Evolutionary conservation across 1,284 basidiomycete genomes (phyloP).

Genomic region (Ustanciosporium gigantosporum): DNA sequence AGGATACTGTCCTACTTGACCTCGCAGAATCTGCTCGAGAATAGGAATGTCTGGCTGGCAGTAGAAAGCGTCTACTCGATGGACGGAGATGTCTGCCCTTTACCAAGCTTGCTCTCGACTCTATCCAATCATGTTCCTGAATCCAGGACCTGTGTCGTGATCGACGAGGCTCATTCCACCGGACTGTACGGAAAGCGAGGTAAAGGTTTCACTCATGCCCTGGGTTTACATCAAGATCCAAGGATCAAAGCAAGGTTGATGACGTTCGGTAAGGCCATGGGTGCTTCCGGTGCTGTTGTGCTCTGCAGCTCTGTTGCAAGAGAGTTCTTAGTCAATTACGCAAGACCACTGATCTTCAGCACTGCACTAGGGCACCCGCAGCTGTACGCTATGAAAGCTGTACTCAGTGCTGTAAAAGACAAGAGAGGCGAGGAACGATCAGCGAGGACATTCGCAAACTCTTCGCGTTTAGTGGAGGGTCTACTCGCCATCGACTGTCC

Average conservation of each 20-base stretch:
- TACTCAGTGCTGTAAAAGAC: constrained; percentile 76
- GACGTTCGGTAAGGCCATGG: constrained; percentile 58
- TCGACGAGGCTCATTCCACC: constrained; percentile 80
- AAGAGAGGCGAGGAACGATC: constrained; percentile 67
- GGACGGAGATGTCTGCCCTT: constrained; percentile 87
- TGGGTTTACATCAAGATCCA: constrained; percentile 13
- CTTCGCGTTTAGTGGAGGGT: neutral
- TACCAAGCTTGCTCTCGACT: constrained; percentile 69
- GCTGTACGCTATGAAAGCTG: constrained; percentile 71
- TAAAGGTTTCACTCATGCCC: constrained; percentile 35
- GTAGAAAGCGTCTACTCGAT: constrained; percentile 91
- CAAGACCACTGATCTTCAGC: constrained; percentile 70
- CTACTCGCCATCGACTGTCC: too few species aligned
- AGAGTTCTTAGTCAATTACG: constrained; percentile 89
- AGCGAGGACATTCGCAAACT: constrained; percentile 5
- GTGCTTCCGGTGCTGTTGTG: constrained; percentile 69
- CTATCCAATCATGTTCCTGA: constrained; percentile 69
- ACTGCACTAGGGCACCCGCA: constrained; percentile 42
- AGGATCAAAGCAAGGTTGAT: constrained; percentile 44
- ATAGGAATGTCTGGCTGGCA: constrained; percentile 65
- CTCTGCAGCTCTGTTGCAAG: constrained; percentile 74
- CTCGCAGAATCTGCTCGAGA: constrained; percentile 1
- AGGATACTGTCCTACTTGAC: constrained; percentile 6
- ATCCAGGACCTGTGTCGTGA: constrained; percentile 62
- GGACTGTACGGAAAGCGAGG: constrained; percentile 69